Percentiles rank a stretch among this genome's conserved stretches.
phyloP scores from a whole-genome alignment of 2,329 filamentous ascomycete genomes.

The Fusarium sp. region DNA sequence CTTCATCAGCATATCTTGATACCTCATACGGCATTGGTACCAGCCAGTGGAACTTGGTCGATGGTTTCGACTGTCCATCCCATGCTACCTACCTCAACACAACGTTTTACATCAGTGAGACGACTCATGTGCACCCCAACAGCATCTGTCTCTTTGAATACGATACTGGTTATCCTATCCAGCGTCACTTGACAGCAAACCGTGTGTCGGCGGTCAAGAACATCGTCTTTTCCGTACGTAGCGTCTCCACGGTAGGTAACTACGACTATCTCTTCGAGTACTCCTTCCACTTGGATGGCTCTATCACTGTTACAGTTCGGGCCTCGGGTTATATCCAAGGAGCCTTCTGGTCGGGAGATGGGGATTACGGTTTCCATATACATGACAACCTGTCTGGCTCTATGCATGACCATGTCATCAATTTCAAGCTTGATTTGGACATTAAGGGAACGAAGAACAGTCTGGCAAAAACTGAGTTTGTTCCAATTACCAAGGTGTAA shows the following conservation, averaged over 20 bases:
- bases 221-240: slow-evolving; percentile 62
- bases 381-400: slow-evolving; percentile 63
- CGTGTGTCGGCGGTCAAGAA: slow-evolving; percentile 65
- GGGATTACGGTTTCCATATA: slow-evolving; percentile 66
- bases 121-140: slow-evolving; percentile 62
- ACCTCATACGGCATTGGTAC: slow-evolving; percentile 64
- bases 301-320: slow-evolving; percentile 65
- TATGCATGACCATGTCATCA: slow-evolving; percentile 71
- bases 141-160: slow-evolving; percentile 71
- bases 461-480: slow-evolving; percentile 56
- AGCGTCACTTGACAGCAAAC: slow-evolving; percentile 61
- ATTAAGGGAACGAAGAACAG: slow-evolving; percentile 65
- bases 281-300: slow-evolving; percentile 66
- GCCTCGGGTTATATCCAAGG: slow-evolving; percentile 70
- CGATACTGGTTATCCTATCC: slow-evolving; percentile 64
- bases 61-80: slow-evolving; percentile 67
- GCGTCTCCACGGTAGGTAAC: slow-evolving; percentile 67
- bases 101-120: slow-evolving; percentile 61
- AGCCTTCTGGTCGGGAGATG: slow-evolving; percentile 62
- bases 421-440: slow-evolving; percentile 70
- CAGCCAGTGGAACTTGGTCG: slow-evolving; percentile 61
- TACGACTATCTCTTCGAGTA: slow-evolving; percentile 69
- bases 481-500: slow-evolving; percentile 34
- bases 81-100: slow-evolving; percentile 66
- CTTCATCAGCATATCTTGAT: slow-evolving; percentile 64